Evolutionary conservation across 176 grass and related monocot genomes (phyloP).

Genomic region (Triticum urartu): DNA sequence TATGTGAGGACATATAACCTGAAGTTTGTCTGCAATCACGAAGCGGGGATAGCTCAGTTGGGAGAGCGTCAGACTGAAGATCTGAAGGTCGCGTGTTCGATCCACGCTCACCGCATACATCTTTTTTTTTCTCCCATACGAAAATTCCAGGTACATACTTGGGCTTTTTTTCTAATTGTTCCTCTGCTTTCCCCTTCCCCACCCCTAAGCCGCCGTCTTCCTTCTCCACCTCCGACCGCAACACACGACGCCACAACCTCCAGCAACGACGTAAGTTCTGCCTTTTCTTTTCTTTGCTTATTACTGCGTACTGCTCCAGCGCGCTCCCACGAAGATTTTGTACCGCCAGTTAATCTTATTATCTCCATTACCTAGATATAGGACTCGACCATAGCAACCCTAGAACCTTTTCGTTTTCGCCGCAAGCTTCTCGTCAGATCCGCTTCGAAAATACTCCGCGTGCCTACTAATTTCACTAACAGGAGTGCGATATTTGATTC

Average conservation of each 20-base stretch:
- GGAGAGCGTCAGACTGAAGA: slow-evolving; percentile 99
- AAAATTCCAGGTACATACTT: neutral
- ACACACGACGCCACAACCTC: neutral
- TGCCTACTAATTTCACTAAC: neutral
- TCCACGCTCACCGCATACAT: slow-evolving; percentile 59
- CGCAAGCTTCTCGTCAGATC: neutral
- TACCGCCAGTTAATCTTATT: neutral
- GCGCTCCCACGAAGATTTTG: no score
- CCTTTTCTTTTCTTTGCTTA: neutral
- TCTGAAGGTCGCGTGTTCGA: slow-evolving; percentile 89
- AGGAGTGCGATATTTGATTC: neutral
- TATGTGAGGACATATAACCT: accelerated
- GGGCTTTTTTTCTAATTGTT: neutral
- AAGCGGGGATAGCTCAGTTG: slow-evolving; percentile 93
- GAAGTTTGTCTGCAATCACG: no score
- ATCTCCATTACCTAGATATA: neutral
- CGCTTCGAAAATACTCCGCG: neutral
- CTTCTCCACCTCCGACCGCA: neutral
- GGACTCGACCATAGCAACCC: neutral
- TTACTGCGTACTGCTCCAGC: neutral
- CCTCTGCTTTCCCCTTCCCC: neutral
- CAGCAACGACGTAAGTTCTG: neutral
- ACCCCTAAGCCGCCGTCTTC: neutral
- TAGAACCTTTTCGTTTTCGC: neutral
- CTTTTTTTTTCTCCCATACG: neutral